A percentile compares a stretch with the other conserved stretches of the same genome.
Evolutionary conservation across 148 eudicot genomes (phyloP).

Genomic region (Chenopodium suecicum): DNA sequence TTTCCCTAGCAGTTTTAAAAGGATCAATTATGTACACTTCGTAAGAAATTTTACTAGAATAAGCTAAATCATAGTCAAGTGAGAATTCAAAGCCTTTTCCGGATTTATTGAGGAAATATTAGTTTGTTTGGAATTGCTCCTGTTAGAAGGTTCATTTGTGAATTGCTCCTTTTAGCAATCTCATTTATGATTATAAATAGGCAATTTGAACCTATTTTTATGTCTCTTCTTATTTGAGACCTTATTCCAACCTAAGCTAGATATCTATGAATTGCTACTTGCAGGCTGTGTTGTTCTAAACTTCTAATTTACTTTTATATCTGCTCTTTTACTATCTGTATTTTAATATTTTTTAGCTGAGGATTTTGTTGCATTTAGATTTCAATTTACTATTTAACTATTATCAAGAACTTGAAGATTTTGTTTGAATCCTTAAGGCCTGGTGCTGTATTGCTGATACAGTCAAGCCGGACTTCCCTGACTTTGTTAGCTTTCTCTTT

Average conservation of each 20-base stretch:
- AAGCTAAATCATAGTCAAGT: neutral
- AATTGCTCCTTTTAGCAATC: too few relatives aligned
- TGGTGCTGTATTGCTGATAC: neutral
- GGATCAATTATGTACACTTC: neutral
- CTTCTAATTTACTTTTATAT: neutral
- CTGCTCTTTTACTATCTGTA: neutral
- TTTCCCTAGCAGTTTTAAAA: neutral
- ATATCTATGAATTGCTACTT: neutral
- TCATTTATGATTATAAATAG: neutral
- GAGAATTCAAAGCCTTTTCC: neutral
- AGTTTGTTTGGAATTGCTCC: neutral
- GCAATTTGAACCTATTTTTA: neutral
- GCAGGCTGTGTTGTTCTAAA: neutral
- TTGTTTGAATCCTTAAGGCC: neutral
- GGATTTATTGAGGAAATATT: neutral
- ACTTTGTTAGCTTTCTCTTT: neutral
- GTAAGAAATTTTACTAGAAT: neutral
- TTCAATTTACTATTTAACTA: neutral
- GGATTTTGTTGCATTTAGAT: neutral
- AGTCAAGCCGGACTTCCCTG: neutral
- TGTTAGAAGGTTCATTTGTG: neutral
- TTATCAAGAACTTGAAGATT: neutral
- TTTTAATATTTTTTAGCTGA: neutral
- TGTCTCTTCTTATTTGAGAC: neutral
- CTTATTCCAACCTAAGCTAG: neutral